These are phyloP conservation scores for Myxozyma mucilagina DNA, from an alignment of 805 yeast genomes.

Conservation along the genomic window DNA sequence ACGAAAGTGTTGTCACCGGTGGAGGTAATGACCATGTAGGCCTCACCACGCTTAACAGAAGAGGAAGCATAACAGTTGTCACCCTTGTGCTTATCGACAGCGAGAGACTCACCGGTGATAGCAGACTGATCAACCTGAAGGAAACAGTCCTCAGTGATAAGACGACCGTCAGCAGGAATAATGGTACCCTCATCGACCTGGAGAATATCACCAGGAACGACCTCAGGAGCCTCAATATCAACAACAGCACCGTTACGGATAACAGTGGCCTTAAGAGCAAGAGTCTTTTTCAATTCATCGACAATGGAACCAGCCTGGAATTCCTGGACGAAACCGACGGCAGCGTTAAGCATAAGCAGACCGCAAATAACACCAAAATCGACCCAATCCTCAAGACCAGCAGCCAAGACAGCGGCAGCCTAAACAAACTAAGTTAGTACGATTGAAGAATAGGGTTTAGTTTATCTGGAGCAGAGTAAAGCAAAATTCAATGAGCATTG, in stretches of 20 bases:
- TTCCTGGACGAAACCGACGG: slow-evolving; percentile 95
- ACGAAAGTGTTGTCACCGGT: slow-evolving; percentile 96
- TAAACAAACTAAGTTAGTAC: slow-evolving; percentile 22
- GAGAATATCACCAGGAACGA: slow-evolving; percentile 93
- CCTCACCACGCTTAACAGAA: slow-evolving; percentile 94
- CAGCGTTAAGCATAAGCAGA: slow-evolving; percentile 80
- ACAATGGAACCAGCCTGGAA: slow-evolving; percentile 98
- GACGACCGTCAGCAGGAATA: slow-evolving; percentile 90
- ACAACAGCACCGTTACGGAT: slow-evolving; percentile 76
- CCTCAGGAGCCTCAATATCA: slow-evolving; percentile 78
- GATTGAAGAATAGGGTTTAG: neutral
- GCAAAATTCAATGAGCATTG: neutral
- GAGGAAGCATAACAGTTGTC: slow-evolving; percentile 90
- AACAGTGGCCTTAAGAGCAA: slow-evolving; percentile 85
- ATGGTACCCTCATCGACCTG: slow-evolving; percentile 92
- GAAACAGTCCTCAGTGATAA: slow-evolving; percentile 81
- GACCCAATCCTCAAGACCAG: slow-evolving; percentile 97
- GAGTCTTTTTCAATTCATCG: slow-evolving; percentile 91
- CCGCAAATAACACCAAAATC: slow-evolving; percentile 97
- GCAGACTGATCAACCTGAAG: slow-evolving; percentile 96
- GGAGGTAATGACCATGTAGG: slow-evolving; percentile 89
- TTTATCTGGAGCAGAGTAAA: neutral
- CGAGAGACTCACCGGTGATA: slow-evolving; percentile 95
- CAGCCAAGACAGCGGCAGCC: slow-evolving; percentile 92
- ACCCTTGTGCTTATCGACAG: slow-evolving; percentile 89